Conservation (phyloP, 2,329 filamentous ascomycete genomes). For the Aureobasidium vineae region DNA sequence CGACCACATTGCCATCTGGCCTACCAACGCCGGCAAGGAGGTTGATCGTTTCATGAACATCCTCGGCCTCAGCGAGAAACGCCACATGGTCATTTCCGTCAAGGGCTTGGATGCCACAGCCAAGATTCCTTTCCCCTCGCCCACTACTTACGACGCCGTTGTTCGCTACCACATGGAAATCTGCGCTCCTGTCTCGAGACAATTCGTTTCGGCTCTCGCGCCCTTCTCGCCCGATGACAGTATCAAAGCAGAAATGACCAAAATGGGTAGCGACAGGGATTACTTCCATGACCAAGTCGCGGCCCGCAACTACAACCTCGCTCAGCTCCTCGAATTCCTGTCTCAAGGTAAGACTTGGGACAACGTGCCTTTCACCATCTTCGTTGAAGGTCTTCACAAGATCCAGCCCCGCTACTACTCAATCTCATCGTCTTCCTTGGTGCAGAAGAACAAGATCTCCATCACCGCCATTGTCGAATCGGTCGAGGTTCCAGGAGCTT, state of each 20-base stretch:
- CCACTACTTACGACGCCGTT: slow-evolving; percentile 93
- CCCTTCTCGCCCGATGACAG: slow-evolving; percentile 85
- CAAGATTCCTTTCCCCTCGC: slow-evolving; percentile 95
- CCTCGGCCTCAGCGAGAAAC: slow-evolving; percentile 72
- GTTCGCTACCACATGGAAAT: slow-evolving; percentile 97
- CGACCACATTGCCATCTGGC: slow-evolving; percentile 97
- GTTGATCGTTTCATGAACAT: slow-evolving; percentile 85
- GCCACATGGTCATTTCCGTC: slow-evolving; percentile 77
- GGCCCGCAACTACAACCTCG: slow-evolving; percentile 82
- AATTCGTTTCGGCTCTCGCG: slow-evolving; percentile 83
- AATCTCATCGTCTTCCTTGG: slow-evolving; percentile 92
- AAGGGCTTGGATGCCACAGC: slow-evolving; percentile 92
- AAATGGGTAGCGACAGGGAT: slow-evolving; percentile 88
- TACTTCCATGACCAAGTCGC: slow-evolving; percentile 88
- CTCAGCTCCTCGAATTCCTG: slow-evolving; percentile 73
- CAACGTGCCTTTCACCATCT: slow-evolving; percentile 85
- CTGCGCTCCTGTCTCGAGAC: slow-evolving; percentile 90
- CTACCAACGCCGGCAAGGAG: slow-evolving; percentile 88
- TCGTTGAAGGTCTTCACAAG: slow-evolving; percentile 92
- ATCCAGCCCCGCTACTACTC: slow-evolving; percentile 98
- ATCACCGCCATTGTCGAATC: slow-evolving; percentile 94
- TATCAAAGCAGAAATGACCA: slow-evolving; percentile 82
- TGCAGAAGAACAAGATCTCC: slow-evolving; percentile 91
- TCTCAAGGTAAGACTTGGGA: slow-evolving; percentile 74
- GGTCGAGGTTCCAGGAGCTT: slow-evolving; percentile 70